Base-by-base conservation (phyloP, 2,329 filamentous ascomycete species). In the Phaeophleospora eucalypticola region DNA sequence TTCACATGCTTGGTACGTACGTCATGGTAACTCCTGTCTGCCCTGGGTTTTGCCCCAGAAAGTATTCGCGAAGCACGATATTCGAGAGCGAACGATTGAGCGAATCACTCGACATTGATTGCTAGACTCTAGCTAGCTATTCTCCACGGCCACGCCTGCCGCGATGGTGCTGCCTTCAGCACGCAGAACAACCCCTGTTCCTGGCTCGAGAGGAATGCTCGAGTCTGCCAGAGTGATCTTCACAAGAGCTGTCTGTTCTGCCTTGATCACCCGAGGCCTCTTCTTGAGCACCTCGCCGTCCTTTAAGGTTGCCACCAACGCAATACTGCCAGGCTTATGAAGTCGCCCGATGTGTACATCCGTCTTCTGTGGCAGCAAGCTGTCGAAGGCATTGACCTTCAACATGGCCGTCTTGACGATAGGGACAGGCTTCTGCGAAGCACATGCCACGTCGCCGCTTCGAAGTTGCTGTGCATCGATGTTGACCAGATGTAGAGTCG, bases 331-430 rank as follows among this genome's bases (percentile, higher is more conserved):
- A 0, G 87, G 78, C 0, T 83, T 82, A 65, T 95, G 87, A 41
- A 97, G 70, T 7, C 89, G 78, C 0, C 93, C 93, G 16, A 89
- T 77, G 65, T 96, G 90, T 7, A 98, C 82, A 61, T 97, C 91
- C 8, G 97, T 81, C 18, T 82, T 81, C 81, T 91, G 93, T 0
- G 91, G 91, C 69, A 90, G 84, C 14, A 98, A 70, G 53, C 91
- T 84, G 51, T 95, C 89, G 60, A 97, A 95, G 0, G 90, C 89
- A 46, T 96, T 77, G 9, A 93, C 82, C 68, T 95, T 95, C 51
- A 86, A 81, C 1, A 81, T 87, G 59, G 97, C 90, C 0, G 74
- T 78, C 47, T 84, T 85, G 48, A 88, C 74, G 49, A 85, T 86
- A 19, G 74, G 70, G 27, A 95, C 83, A 0, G 89, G 84, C 1